These are phyloP conservation scores for Firmiana major DNA, from an alignment of 345 rosid species.

Conservation along the genomic window DNA sequence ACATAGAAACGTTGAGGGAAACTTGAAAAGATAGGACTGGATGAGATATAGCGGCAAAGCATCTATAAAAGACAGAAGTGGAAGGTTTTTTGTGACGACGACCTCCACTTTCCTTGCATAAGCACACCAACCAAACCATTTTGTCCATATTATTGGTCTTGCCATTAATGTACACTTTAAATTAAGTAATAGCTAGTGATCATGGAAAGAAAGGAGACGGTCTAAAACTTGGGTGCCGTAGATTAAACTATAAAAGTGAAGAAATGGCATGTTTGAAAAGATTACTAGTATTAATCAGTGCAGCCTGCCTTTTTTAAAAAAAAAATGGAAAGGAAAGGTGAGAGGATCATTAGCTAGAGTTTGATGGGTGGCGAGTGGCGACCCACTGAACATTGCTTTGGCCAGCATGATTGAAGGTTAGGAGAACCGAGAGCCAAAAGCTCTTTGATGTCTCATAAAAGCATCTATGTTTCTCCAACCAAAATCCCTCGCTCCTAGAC, in stretches of 20 bases:
- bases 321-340: not conserved
- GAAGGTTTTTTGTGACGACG: slow-evolving; percentile 15
- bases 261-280: not conserved
- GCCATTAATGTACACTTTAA: not conserved
- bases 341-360: slow-evolving; percentile 9
- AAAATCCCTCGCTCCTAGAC: slow-evolving; percentile 22
- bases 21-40: slow-evolving; percentile 8
- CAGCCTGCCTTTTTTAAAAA: not conserved
- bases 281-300: not conserved
- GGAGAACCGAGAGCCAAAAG: slow-evolving; percentile 7
- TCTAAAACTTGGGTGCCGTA: too few species aligned
- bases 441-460: slow-evolving; percentile 10
- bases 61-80: slow-evolving; percentile 21
- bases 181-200: too few species aligned
- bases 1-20: not conserved
- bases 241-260: too few species aligned
- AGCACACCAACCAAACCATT: slow-evolving; percentile 8
- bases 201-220: not conserved
- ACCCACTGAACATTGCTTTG: slow-evolving; percentile 20
- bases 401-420: slow-evolving; percentile 4
- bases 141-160: not conserved
- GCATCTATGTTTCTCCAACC: slow-evolving; percentile 10
- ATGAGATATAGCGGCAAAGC: slow-evolving; percentile 17
- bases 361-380: slow-evolving; percentile 20
- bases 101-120: slow-evolving; percentile 15